These are phyloP conservation scores for Mediolabrus comicus DNA, from an alignment of 108 stramenopile species.

Conservation along the genomic window DNA sequence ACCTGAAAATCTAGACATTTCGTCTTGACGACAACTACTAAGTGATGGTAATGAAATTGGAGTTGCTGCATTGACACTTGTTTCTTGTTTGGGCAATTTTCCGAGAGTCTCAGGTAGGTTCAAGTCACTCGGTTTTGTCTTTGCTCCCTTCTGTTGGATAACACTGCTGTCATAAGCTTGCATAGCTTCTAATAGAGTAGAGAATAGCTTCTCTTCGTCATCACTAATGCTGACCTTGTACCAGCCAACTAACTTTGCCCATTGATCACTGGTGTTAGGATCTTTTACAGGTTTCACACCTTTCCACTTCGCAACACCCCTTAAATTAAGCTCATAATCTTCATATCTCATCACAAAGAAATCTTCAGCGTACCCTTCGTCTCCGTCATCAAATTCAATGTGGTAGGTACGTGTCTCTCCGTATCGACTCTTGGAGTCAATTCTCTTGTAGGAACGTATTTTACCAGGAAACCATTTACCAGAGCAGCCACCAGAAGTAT, in stretches of 20 bases:
- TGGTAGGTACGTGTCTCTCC: slow-evolving; percentile 4
- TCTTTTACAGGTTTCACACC: slow-evolving; percentile 3
- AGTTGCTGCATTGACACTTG: background rate
- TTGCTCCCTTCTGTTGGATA: background rate
- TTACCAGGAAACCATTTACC: slow-evolving; percentile 11
- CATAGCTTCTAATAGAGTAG: slow-evolving; percentile 2
- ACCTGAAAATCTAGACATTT: background rate
- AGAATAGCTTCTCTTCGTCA: background rate
- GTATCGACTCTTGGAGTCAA: background rate
- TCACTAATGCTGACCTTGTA: slow-evolving; percentile 6
- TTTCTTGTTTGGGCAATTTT: background rate
- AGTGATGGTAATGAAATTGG: background rate
- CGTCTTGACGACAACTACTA: background rate
- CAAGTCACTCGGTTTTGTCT: slow-evolving; percentile 1
- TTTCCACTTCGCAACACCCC: background rate
- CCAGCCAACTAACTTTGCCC: slow-evolving; percentile 11
- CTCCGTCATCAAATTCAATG: slow-evolving; percentile 14
- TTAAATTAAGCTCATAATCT: slow-evolving; percentile 8
- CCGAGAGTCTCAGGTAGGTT: slow-evolving; percentile 8
- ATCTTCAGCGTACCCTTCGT: slow-evolving; percentile 3
- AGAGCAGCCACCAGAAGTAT: background rate
- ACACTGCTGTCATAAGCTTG: slow-evolving; percentile 2
- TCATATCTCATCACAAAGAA: background rate
- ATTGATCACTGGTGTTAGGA: background rate
- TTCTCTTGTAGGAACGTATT: background rate